These are phyloP conservation scores for Sphaerulina vaccinii DNA, from an alignment of 2,329 filamentous ascomycete genomes.

Conservation along the genomic window DNA sequence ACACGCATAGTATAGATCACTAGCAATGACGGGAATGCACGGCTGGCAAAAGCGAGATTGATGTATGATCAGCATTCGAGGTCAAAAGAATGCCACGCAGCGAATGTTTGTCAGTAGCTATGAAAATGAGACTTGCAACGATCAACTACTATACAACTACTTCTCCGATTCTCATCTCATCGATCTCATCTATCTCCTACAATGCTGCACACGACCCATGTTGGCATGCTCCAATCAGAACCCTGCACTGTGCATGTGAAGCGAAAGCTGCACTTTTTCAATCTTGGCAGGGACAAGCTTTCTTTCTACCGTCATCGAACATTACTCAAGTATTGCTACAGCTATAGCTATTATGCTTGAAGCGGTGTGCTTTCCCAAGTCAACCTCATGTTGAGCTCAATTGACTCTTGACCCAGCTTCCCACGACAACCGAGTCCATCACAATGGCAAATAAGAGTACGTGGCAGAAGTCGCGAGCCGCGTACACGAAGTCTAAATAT, in stretches of 20 bases:
- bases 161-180: background rate
- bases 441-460: slow-evolving; percentile 17
- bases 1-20: slow-evolving; percentile 27
- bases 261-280: background rate
- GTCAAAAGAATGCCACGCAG: slow-evolving; percentile 25
- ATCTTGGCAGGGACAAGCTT: slow-evolving; percentile 2
- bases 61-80: slow-evolving; percentile 28
- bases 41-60: slow-evolving; percentile 28
- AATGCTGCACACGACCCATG: background rate
- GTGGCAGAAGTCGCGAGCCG: background rate
- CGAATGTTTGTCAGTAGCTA: slow-evolving; percentile 24
- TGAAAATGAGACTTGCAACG: slow-evolving; percentile 15
- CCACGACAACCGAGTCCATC: slow-evolving; percentile 6
- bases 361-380: background rate
- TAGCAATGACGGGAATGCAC: slow-evolving; percentile 27
- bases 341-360: slow-evolving; percentile 3
- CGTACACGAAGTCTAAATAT: background rate
- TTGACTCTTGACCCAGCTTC: slow-evolving; percentile 4
- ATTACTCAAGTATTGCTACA: too few species aligned
- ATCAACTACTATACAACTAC: background rate
- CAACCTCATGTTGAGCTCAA: background rate
- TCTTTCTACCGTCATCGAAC: slow-evolving; percentile 2
- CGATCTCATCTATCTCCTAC: background rate
- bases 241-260: slow-evolving; percentile 3
- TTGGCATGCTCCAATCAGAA: slow-evolving; percentile 4